phyloP scores from a whole-genome alignment of 2,329 filamentous ascomycete species.

The Fusarium sp. region DNA sequence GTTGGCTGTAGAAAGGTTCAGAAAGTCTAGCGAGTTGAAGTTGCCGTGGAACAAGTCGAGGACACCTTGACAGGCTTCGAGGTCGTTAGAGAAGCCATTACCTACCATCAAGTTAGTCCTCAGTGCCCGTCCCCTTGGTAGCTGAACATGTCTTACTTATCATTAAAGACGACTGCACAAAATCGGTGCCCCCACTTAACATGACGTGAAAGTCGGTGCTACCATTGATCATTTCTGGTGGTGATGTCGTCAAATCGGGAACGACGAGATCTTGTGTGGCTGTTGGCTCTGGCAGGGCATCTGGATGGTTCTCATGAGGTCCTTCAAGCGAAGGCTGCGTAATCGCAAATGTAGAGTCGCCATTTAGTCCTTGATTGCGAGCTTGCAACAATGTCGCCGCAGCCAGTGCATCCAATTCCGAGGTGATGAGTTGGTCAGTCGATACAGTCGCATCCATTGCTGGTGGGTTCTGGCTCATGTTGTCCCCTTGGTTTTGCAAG shows the following conservation, averaged over 20 bases:
- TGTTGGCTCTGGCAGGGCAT: neutral
- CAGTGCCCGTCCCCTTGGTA: neutral
- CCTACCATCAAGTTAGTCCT: neutral
- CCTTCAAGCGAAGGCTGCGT: neutral
- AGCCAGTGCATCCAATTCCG: neutral
- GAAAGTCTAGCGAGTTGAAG: neutral
- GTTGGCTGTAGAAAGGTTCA: neutral
- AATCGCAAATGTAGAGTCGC: neutral
- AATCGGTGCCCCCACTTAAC: neutral
- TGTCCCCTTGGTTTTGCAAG: neutral
- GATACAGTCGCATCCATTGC: neutral
- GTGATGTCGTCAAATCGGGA: neutral
- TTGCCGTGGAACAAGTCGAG: neutral
- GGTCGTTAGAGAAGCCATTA: neutral
- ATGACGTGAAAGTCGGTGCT: neutral
- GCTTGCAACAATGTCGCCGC: constrained; percentile 1
- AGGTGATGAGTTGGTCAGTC: neutral
- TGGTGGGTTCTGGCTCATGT: neutral
- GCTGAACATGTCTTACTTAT: neutral
- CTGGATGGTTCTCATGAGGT: neutral
- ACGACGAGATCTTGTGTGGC: neutral
- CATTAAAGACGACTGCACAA: neutral
- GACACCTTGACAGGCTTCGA: neutral
- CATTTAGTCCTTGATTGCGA: neutral
- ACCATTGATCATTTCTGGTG: neutral